Percentiles rank a stretch among this genome's conserved stretches.
Conservation (phyloP, 164 flowering plant species). For the Kalanchoe fedtschenkoi region DNA sequence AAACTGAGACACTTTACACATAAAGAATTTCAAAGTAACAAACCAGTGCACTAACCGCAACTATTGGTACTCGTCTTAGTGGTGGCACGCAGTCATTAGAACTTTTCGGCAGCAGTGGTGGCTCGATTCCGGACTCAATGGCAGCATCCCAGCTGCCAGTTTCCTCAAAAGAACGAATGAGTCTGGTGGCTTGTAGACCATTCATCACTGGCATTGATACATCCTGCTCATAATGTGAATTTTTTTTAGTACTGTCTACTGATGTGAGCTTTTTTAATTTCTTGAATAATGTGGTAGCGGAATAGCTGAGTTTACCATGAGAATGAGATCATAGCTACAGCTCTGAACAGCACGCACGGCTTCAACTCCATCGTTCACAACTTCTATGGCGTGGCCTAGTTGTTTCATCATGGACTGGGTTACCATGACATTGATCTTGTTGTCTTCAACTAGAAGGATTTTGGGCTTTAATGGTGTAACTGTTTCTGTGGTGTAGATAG, state of each 20-base stretch:
- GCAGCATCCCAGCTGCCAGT: slow-evolving; percentile 90
- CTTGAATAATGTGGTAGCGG: no score
- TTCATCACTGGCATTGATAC: slow-evolving; percentile 98
- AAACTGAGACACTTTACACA: no score
- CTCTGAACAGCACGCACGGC: slow-evolving; percentile 77
- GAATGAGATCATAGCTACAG: slow-evolving; percentile 54
- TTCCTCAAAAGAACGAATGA: slow-evolving; percentile 85
- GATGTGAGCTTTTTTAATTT: no score
- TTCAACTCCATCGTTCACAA: slow-evolving; percentile 85
- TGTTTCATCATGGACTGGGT: slow-evolving; percentile 87
- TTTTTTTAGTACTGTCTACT: no score
- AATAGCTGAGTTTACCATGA: no score
- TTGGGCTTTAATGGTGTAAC: slow-evolving; percentile 34
- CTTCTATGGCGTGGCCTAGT: slow-evolving; percentile 68
- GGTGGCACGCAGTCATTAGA: no score
- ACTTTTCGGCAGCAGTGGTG: no score
- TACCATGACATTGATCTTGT: slow-evolving; percentile 86
- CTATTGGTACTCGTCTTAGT: slow-evolving; percentile 68
- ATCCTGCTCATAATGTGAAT: slow-evolving; percentile 83
- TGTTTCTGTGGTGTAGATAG: no score
- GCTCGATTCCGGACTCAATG: slow-evolving; percentile 52
- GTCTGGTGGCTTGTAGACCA: slow-evolving; percentile 75
- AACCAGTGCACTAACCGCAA: slow-evolving; percentile 49
- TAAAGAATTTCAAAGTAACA: no score
- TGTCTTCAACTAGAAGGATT: slow-evolving; percentile 95